These are phyloP conservation scores for Spirogloea muscicola DNA, from an alignment of 139 green algal species.

Conservation along the genomic window DNA sequence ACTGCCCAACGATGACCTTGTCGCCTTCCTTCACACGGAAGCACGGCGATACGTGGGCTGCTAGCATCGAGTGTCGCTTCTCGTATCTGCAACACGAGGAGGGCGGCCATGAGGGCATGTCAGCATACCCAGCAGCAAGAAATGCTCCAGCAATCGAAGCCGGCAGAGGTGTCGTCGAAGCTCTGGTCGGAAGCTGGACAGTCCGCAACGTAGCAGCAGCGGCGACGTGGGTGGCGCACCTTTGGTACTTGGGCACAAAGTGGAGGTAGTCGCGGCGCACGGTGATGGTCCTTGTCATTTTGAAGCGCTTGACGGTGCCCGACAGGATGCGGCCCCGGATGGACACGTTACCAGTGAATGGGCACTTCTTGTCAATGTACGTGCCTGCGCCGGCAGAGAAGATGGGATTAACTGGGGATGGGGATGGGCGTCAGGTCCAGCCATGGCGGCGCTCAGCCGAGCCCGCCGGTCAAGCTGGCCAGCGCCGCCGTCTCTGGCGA, in stretches of 20 bases:
- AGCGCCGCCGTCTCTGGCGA: no score
- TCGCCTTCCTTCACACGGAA: constrained; percentile 94
- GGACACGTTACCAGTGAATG: constrained; percentile 97
- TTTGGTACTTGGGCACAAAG: constrained; percentile 96
- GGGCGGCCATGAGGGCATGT: no score
- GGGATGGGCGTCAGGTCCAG: no score
- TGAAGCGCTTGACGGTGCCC: constrained; percentile 86
- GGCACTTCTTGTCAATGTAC: constrained; percentile 99
- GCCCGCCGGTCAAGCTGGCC: no score
- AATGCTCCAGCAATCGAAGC: no score
- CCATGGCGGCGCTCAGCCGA: no score
- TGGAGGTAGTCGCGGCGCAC: constrained; percentile 96
- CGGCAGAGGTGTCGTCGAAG: no score
- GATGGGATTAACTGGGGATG: no score
- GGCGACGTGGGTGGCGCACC: no score
- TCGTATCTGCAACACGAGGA: constrained; percentile 90
- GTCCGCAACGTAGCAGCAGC: no score
- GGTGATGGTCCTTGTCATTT: constrained; percentile 97
- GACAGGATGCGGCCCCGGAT: constrained; percentile 96
- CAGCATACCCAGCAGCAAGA: no score
- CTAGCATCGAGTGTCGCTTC: constrained; percentile 95
- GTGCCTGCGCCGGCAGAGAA: constrained; percentile 72
- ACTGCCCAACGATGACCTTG: constrained; percentile 92
- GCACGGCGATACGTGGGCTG: constrained; percentile 90
- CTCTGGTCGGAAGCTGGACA: no score